phyloP scores from a whole-genome alignment of 441 rosid genomes.

The Brassica hybrid region DNA sequence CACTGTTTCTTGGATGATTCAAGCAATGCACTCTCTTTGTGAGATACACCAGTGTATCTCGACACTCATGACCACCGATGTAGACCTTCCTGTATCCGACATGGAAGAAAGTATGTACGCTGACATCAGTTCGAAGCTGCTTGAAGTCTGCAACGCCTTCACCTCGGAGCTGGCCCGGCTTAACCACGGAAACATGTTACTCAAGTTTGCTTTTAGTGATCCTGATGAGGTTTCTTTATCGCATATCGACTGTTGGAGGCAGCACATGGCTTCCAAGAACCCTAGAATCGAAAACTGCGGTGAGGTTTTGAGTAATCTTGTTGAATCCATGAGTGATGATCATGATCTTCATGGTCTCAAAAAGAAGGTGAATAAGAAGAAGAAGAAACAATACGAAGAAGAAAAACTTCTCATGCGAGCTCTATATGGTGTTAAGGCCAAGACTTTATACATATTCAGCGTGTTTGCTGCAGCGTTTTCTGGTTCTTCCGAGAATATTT shows the following conservation, averaged over 20 bases:
- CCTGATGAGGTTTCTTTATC: constrained; percentile 46
- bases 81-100: constrained; percentile 71
- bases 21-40: constrained; percentile 74
- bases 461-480: constrained; percentile 73
- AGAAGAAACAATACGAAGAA: constrained; percentile 60
- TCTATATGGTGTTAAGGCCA: constrained; percentile 77
- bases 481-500: constrained; percentile 55
- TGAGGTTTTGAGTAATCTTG: constrained; percentile 55
- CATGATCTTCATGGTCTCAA: background rate
- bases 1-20: constrained; percentile 77
- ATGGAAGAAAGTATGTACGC: constrained; percentile 81
- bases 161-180: constrained; percentile 74
- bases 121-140: constrained; percentile 79
- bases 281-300: constrained; percentile 59
- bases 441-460: constrained; percentile 66
- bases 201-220: constrained; percentile 67
- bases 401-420: constrained; percentile 80
- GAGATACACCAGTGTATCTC: constrained; percentile 68
- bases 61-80: constrained; percentile 57
- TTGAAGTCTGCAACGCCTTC: constrained; percentile 74
- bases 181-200: constrained; percentile 74
- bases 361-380: constrained; percentile 53
- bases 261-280: constrained; percentile 61
- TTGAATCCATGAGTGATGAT: constrained; percentile 54
- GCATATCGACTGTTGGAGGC: constrained; percentile 68